Percentiles rank a stretch among this genome's conserved stretches.
Evolutionary conservation across 352 stramenopile genomes (phyloP).

Genomic region (Halophytophthora batemanensis): DNA sequence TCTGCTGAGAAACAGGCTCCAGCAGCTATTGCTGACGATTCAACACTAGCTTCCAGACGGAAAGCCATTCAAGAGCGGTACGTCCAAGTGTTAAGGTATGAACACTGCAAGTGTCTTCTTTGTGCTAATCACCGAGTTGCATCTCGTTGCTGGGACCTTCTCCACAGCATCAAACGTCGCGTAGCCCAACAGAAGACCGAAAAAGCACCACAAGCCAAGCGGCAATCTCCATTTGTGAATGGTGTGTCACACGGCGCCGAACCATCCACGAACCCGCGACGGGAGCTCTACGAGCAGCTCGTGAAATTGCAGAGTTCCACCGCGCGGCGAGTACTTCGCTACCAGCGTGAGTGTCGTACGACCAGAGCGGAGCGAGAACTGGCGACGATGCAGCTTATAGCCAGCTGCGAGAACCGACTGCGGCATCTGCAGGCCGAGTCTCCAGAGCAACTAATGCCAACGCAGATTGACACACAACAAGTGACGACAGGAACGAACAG

Average conservation of each 20-base stretch:
- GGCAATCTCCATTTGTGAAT: conserved; percentile 1
- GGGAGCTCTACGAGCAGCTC: conserved; percentile 46
- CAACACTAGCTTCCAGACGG: conserved; percentile 22
- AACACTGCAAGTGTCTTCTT: not conserved
- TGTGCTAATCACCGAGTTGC: no score
- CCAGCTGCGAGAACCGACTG: conserved; percentile 47
- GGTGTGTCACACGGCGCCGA: not conserved
- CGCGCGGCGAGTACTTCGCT: conserved; percentile 15
- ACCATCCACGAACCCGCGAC: conserved; percentile 15
- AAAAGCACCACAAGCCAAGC: conserved; percentile 3
- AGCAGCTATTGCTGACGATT: conserved; percentile 6
- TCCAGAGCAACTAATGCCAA: conserved; percentile 11
- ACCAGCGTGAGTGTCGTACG: conserved; percentile 11
- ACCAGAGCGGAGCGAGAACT: conserved; percentile 15
- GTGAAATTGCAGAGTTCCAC: conserved; percentile 28
- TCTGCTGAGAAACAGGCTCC: not conserved
- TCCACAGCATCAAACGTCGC: conserved; percentile 22
- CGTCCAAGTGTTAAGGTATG: not conserved
- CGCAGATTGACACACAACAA: conserved; percentile 7
- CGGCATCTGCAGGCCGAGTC: conserved; percentile 26
- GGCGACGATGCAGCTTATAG: conserved; percentile 19
- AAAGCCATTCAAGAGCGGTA: conserved; percentile 32
- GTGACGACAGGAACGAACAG: not conserved
- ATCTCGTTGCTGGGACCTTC: not conserved
- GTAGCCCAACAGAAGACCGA: conserved; percentile 20